Conservation (phyloP, 768 basidiomycete species). For the Leccinum incarnatum region DNA sequence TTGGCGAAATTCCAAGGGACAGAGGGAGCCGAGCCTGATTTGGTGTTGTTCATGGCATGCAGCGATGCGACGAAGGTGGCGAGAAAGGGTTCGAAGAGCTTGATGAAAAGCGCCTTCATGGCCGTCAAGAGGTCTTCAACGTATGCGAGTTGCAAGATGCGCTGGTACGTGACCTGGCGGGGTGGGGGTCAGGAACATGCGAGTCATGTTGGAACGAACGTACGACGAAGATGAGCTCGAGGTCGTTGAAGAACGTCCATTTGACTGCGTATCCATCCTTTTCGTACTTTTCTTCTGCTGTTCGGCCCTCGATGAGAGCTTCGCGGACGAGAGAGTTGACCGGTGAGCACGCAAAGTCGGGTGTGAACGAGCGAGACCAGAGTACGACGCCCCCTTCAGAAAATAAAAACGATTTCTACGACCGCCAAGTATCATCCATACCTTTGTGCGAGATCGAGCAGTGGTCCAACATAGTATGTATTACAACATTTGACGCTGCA, state of each 20-base stretch:
- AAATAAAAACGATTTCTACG: not conserved
- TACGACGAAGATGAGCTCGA: constrained; percentile 96
- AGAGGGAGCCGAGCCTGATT: constrained; percentile 32
- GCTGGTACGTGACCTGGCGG: constrained; percentile 88
- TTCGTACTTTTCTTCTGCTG: constrained; percentile 81
- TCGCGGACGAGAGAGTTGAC: constrained; percentile 88
- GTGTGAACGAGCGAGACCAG: constrained; percentile 95
- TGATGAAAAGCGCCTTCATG: constrained; percentile 81
- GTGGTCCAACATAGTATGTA: constrained; percentile 77
- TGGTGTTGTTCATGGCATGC: constrained; percentile 55
- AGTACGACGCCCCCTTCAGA: constrained; percentile 81
- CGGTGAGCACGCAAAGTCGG: constrained; percentile 72
- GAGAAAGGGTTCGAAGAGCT: constrained; percentile 82
- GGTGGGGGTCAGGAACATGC: not conserved
- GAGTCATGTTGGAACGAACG: constrained; percentile 27
- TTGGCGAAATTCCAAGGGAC: constrained; percentile 65
- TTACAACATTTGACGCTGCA: not conserved
- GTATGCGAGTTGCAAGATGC: constrained; percentile 92
- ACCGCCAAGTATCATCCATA: constrained; percentile 21
- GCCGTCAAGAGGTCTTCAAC: constrained; percentile 83
- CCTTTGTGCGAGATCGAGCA: constrained; percentile 96
- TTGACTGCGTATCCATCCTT: constrained; percentile 92
- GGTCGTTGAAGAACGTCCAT: constrained; percentile 93
- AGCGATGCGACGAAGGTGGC: constrained; percentile 81
- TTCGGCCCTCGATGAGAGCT: constrained; percentile 87